Percentiles rank a stretch among this genome's conserved stretches.
Conservation (phyloP, 768 basidiomycete genomes). For the Tricholoma flavovirens region DNA sequence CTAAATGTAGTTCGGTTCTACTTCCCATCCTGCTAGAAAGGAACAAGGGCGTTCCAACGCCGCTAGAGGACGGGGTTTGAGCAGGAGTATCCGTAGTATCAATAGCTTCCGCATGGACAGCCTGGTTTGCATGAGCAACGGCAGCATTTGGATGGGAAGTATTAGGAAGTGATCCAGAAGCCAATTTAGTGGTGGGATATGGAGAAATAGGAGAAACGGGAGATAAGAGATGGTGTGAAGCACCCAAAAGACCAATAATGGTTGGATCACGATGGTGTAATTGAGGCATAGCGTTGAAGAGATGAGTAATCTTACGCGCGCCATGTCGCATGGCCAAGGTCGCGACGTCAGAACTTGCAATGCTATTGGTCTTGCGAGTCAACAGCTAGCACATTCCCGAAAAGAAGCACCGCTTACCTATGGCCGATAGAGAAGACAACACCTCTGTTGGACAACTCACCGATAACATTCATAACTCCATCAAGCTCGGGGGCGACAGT, state of each 20-base stretch:
- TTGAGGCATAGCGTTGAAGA: slow-evolving; percentile 93
- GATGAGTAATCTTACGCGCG: slow-evolving; percentile 82
- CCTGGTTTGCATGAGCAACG: slow-evolving; percentile 4
- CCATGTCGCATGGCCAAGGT: slow-evolving; percentile 65
- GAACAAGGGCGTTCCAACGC: slow-evolving; percentile 15
- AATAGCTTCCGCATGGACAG: slow-evolving; percentile 49
- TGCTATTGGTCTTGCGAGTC: slow-evolving; percentile 35
- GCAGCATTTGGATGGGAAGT: background rate
- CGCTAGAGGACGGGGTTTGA: slow-evolving; percentile 27
- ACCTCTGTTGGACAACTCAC: slow-evolving; percentile 54
- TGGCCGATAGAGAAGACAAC: slow-evolving; percentile 86
- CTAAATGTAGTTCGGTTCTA: slow-evolving; percentile 1
- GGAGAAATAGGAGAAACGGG: slow-evolving; percentile 27
- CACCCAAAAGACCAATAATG: slow-evolving; percentile 82
- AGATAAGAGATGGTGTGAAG: slow-evolving; percentile 57
- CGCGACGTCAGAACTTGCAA: slow-evolving; percentile 70
- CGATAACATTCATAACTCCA: slow-evolving; percentile 71
- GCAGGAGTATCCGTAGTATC: slow-evolving; percentile 55
- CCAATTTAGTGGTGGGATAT: background rate
- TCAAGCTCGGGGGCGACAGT: slow-evolving; percentile 85
- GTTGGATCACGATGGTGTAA: slow-evolving; percentile 88
- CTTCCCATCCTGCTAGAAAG: slow-evolving; percentile 16
- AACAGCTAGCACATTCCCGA: background rate
- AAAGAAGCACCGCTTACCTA: slow-evolving; percentile 43
- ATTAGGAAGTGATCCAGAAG: background rate